phyloP scores from a whole-genome alignment of 1,284 basidiomycete genomes.

The Ceratobasidium sp. region DNA sequence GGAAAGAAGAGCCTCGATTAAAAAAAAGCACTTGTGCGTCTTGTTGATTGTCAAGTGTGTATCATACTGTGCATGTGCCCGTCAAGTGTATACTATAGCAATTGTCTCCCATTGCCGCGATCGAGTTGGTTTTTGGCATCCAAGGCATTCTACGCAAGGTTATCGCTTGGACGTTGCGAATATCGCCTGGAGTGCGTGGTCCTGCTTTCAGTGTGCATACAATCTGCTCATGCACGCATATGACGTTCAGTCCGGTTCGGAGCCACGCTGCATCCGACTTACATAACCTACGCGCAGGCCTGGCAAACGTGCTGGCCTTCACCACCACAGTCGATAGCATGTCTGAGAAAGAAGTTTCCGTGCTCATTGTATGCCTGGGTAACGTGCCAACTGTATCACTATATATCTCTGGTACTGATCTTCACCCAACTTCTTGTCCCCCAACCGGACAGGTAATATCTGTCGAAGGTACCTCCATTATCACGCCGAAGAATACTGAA shows the following conservation, averaged over 20 bases:
- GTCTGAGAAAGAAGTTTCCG: constrained; percentile 32
- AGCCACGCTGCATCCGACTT: neutral
- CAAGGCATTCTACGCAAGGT: no score
- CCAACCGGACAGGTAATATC: constrained; percentile 26
- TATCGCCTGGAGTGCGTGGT: neutral
- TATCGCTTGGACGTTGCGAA: no score
- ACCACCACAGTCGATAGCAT: neutral
- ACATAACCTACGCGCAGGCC: neutral
- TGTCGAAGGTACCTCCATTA: constrained; percentile 27
- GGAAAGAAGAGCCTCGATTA: constrained; percentile 18
- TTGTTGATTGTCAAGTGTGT: neutral
- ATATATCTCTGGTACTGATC: neutral
- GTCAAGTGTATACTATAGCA: constrained; percentile 23
- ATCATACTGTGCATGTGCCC: neutral
- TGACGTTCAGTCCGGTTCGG: neutral
- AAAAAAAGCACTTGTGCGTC: neutral
- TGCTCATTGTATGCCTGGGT: constrained; percentile 39
- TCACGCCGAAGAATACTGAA: neutral
- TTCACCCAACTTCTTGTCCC: no score
- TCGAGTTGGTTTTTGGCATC: no score
- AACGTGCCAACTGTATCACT: neutral
- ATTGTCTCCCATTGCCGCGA: neutral
- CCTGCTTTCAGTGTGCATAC: neutral
- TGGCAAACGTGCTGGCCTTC: no score
- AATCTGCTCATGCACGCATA: neutral